Evolutionary conservation across 176 grass and related monocot genomes (phyloP), one percentile per base, ranked within the genome.

Genomic region (Carex parvula): DNA sequence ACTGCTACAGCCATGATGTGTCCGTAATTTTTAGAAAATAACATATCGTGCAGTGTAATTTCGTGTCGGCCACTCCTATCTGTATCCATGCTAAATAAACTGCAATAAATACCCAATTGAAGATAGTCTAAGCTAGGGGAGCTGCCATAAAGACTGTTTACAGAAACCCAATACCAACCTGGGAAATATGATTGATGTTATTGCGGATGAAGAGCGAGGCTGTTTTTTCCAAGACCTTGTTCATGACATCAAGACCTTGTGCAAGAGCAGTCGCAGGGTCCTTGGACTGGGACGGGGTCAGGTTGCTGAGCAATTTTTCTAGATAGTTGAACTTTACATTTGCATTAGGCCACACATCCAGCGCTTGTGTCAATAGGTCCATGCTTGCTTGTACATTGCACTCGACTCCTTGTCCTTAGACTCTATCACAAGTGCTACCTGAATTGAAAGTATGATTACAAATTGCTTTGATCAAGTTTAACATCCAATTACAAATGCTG

Each of bases 291-390:
- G 96, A 90, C 48, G 93, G 88, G 56, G 89, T 79, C 46, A 99
- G 81, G 89, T 99, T 95, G 37, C 96, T 89, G 58, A 99, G 89
- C 87, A 95, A 87, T 82, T 99, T 99, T 84, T 99, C 96, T 1
- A 99, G 87, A 88, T 99, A 99, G 87, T 99, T 99, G 83, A 99
- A 99, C 84, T 99, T 99, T 65, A 99, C 96, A 89, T 99, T 99
- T 32, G 96, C 93, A 93, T 92, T 99, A 78, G 96, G 92, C 96
- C 96, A 99, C 60, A 99, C 96, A 85, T 99, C 96, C 85, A 95
- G 74, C 60, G 96, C 96, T 86, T 95, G 93, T 32, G 93, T 99
- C 62, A 99, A 81, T 53, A 99, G 81, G 83, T 99, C 93, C 83
- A 99, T 65, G 96, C 93, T 90, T 99, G 96, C 80, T 90, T 94